Conservation (phyloP, 148 eudicot genomes). For the Tetragonia tetragonoides region DNA sequence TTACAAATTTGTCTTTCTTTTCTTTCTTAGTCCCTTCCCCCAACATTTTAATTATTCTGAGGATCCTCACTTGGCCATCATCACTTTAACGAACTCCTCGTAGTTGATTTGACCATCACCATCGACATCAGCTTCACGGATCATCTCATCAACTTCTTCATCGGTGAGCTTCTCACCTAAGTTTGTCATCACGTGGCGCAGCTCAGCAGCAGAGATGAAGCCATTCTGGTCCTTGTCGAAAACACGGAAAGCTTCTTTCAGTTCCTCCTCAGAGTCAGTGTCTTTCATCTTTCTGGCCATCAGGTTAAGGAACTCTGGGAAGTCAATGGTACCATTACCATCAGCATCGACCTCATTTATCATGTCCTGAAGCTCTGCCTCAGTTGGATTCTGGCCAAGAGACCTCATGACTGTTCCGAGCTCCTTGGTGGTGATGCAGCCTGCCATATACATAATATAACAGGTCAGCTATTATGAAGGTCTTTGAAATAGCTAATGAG, state of each 20-base stretch:
- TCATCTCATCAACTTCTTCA: conserved; percentile 86
- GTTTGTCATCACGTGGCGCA: conserved; percentile 88
- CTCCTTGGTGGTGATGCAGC: conserved; percentile 86
- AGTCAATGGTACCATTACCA: conserved; percentile 72
- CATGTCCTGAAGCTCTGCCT: conserved; percentile 85
- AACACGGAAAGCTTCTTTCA: conserved; percentile 79
- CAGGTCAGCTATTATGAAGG: neutral
- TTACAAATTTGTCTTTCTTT: conserved; percentile 13
- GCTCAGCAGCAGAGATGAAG: conserved; percentile 80
- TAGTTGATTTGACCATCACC: conserved; percentile 84
- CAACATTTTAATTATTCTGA: neutral
- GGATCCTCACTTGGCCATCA: conserved; percentile 60
- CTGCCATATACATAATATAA: conserved; percentile 24
- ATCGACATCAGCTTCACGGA: conserved; percentile 74
- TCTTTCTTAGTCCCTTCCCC: neutral
- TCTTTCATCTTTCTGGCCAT: conserved; percentile 87
- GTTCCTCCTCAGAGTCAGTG: conserved; percentile 79
- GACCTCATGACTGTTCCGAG: conserved; percentile 89
- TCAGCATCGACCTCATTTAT: conserved; percentile 73
- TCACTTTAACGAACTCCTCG: conserved; percentile 75
- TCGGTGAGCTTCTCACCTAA: conserved; percentile 80
- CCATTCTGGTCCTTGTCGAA: conserved; percentile 86
- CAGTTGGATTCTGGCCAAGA: conserved; percentile 77
- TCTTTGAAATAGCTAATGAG: neutral
- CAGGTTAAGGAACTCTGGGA: conserved; percentile 74